Percentiles rank a stretch among this genome's conserved stretches.
Evolutionary conservation across 1,284 basidiomycete species (phyloP).

Genomic region (Peniophora sp.): DNA sequence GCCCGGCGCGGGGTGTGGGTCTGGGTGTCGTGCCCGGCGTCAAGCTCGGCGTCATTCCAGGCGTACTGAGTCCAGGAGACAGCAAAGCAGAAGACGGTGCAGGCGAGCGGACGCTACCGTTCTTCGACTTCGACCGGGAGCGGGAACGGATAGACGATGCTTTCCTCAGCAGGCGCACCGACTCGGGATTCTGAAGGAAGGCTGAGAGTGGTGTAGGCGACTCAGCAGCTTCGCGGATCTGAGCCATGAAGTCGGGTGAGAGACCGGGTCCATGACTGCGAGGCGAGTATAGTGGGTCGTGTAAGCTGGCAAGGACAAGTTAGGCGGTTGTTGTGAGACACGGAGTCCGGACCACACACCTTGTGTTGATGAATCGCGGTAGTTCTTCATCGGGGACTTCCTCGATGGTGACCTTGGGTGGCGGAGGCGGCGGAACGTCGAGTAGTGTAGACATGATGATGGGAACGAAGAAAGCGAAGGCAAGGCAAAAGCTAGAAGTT

Average conservation of each 20-base stretch:
- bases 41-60: too few relatives aligned
- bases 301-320: too few relatives aligned
- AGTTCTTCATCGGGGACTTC: background rate
- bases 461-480: too few relatives aligned
- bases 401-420: background rate
- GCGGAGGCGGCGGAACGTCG: too few relatives aligned
- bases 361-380: background rate
- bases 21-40: slow-evolving; percentile 17
- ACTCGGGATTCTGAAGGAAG: slow-evolving; percentile 23
- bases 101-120: too few relatives aligned
- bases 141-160: background rate
- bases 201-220: slow-evolving; percentile 23
- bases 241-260: background rate
- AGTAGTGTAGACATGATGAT: too few relatives aligned
- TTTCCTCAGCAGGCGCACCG: slow-evolving; percentile 15
- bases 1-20: slow-evolving; percentile 11
- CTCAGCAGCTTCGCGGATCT: slow-evolving; percentile 16
- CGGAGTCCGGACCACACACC: background rate
- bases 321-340: too few relatives aligned
- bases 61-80: too few relatives aligned
- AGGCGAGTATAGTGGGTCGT: background rate
- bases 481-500: too few relatives aligned
- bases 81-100: too few relatives aligned
- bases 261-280: background rate
- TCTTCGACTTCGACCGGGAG: background rate